A percentile compares a stretch with the other conserved stretches of the same genome.
phyloP scores from a whole-genome alignment of 345 rosid genomes.

The Diplotaxis tenuifolia region DNA sequence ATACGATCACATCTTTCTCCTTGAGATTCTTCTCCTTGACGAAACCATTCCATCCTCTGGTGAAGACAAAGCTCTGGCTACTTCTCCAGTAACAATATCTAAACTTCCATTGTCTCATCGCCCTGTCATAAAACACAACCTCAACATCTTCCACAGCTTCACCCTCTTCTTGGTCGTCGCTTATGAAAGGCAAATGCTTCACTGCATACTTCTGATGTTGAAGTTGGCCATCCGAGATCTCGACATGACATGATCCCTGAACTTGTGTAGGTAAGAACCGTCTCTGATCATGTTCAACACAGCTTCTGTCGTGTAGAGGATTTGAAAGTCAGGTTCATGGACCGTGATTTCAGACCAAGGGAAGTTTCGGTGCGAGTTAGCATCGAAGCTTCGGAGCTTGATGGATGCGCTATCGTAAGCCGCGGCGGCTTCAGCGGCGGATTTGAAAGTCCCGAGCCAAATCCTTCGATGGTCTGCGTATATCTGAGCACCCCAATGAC shows the following conservation, averaged over 20 bases:
- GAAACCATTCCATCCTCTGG: background rate
- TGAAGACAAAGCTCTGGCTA: background rate
- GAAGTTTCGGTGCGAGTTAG: background rate
- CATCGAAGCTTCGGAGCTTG: background rate
- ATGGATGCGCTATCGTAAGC: background rate
- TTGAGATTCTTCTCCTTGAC: background rate
- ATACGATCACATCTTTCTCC: background rate
- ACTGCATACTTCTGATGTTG: background rate
- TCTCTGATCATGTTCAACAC: background rate
- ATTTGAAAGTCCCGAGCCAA: background rate
- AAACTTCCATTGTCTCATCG: background rate
- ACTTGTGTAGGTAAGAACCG: background rate
- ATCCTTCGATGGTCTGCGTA: background rate
- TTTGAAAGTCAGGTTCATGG: background rate
- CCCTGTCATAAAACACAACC: background rate
- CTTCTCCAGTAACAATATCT: background rate
- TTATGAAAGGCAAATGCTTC: background rate
- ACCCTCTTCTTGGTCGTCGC: background rate
- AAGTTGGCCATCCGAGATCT: background rate
- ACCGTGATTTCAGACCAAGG: background rate
- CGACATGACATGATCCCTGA: background rate
- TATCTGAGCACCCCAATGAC: background rate
- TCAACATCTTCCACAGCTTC: background rate
- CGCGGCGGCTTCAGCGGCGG: background rate
- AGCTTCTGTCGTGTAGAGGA: background rate